Percentiles rank a stretch among this genome's conserved stretches.
Evolutionary conservation across 1,284 basidiomycete species (phyloP).

Genomic region (Apiotrichum veenhuisii): DNA sequence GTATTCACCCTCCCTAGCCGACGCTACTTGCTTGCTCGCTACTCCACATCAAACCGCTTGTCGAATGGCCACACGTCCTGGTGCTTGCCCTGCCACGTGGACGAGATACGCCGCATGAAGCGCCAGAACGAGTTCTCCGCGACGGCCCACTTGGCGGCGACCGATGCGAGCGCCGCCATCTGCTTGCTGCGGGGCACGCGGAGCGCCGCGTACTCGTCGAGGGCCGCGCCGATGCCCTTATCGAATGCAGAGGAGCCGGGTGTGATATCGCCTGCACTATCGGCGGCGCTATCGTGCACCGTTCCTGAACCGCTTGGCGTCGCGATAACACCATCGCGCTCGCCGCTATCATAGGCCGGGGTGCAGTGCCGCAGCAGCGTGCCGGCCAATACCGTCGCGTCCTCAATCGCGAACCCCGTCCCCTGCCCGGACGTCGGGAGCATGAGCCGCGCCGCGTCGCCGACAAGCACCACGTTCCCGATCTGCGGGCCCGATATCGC

Average conservation of each 20-base stretch:
- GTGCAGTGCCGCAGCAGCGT: not conserved
- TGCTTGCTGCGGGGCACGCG: not conserved
- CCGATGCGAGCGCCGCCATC: not conserved
- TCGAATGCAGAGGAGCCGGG: not conserved
- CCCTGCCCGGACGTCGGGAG: slow-evolving; percentile 1
- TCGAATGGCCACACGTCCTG: not conserved
- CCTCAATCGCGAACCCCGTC: slow-evolving; percentile 3
- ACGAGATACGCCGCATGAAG: not conserved
- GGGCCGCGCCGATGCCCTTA: not conserved
- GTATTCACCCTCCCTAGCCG: too few species aligned
- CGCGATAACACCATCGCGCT: not conserved
- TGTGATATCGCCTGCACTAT: not conserved
- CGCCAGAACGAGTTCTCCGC: not conserved
- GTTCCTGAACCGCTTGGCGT: not conserved
- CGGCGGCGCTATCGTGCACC: not conserved
- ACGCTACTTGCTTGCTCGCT: not conserved
- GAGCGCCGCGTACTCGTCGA: not conserved
- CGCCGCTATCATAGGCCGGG: not conserved
- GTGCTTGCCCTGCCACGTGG: not conserved
- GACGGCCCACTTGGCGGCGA: not conserved
- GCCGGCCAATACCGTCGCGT: not conserved
- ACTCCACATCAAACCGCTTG: not conserved
- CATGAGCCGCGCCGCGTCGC: slow-evolving; percentile 1
- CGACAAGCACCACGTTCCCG: not conserved
- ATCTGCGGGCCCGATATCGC: not conserved